Base-by-base conservation (phyloP, 2,329 filamentous ascomycete species). In the Nannizzia gypsea region DNA sequence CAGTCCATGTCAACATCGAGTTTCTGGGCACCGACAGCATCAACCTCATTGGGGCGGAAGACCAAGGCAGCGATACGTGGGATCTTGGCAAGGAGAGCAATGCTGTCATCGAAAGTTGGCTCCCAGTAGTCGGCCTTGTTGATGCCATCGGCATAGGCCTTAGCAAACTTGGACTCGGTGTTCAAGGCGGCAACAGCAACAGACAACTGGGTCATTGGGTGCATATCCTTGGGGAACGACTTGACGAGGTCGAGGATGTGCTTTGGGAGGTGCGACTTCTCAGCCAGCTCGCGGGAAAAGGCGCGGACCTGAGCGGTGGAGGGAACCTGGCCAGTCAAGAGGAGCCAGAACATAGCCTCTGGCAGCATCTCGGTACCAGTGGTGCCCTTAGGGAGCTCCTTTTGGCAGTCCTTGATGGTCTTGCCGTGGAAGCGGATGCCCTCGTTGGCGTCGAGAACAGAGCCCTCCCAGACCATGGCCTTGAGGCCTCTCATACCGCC, bases 91-190 rank as follows among this genome's bases (percentile, higher is more conserved):
- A 99, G 83, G 63, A 99, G 82, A 55, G 87, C 89, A 74, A 99
- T 96, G 73, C 83, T 86, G 78, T 99, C 93, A 72, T 97, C 92
- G 71, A 95, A 97, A 50, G 90, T 95, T 13, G 92, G 90, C 78
- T 97, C 93, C 93, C 93, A 99, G 83, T 97, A 97, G 67, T 96
- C 90, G 58, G 90, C 89, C 81, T 97, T 99, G 81, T 86, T 88
- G 65, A 97, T 77, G 38, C 93, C 93, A 67, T 87, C 78, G 74
- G 91, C 92, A 74, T 99, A 99, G 20, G 88, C 88, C 76, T 90
- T 91, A 64, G 92, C 93, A 67, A 99, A 99, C 70, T 87, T 84
- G 68, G 90, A 96, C 67, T 90, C 90, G 74, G 96, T 89, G 78
- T 95, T 96, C 63, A 99, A 82, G n/a, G 93, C 89, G 17, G 90